Conservation (phyloP, 2,329 filamentous ascomycete species). For the Pyrenochaeta sp. region DNA sequence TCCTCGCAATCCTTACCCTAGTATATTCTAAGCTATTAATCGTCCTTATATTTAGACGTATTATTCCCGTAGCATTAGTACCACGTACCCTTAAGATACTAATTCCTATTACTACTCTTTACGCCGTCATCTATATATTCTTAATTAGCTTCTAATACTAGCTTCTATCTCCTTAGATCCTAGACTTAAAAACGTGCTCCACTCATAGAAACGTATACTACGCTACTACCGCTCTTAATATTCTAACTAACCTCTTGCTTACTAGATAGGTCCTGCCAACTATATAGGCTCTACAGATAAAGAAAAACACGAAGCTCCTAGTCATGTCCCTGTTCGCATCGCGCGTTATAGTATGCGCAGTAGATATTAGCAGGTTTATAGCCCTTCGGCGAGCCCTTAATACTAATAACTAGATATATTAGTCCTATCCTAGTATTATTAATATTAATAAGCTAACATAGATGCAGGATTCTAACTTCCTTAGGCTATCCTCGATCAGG, state of each 20-base stretch:
- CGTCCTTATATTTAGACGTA: slow-evolving; percentile 13
- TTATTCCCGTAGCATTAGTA: slow-evolving; percentile 9
- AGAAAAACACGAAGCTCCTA: slow-evolving; percentile 4
- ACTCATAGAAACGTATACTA: slow-evolving; percentile 24
- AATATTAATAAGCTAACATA: not conserved
- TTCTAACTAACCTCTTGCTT: slow-evolving; percentile 32
- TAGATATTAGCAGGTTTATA: slow-evolving; percentile 11
- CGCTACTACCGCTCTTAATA: slow-evolving; percentile 27
- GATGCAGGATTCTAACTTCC: slow-evolving; percentile 7
- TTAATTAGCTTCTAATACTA: slow-evolving; percentile 27
- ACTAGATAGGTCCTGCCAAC: slow-evolving; percentile 32
- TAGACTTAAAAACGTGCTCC: slow-evolving; percentile 14
- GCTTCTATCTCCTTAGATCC: slow-evolving; percentile 22
- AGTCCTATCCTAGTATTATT: not conserved
- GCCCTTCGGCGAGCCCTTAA: slow-evolving; percentile 9
- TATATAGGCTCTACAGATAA: slow-evolving; percentile 12
- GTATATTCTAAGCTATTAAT: slow-evolving; percentile 13
- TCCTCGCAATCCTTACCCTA: slow-evolving; percentile 13
- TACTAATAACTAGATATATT: slow-evolving; percentile 11
- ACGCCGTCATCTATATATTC: slow-evolving; percentile 12
- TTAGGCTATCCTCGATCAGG: slow-evolving; percentile 14
- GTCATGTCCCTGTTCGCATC: slow-evolving; percentile 16
- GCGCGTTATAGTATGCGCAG: slow-evolving; percentile 10
- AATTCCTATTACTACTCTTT: slow-evolving; percentile 11
- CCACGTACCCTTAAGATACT: slow-evolving; percentile 4